Evolutionary conservation across 129 eudicot genomes (phyloP).

Genomic region (Scalesia atractyloides): DNA sequence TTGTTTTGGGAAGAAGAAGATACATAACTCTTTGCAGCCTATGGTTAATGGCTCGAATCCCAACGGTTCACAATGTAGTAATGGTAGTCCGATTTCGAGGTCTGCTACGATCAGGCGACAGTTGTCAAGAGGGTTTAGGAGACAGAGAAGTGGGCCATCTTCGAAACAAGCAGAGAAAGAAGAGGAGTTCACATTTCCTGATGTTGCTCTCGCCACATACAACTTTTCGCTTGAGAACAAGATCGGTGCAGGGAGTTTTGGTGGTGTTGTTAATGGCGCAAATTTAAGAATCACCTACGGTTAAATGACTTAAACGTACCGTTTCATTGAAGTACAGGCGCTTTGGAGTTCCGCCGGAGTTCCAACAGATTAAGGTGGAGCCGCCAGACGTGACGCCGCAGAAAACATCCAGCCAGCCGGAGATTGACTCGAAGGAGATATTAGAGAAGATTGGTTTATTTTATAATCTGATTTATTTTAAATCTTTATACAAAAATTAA

Average conservation of each 20-base stretch:
- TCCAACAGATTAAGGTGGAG: constrained; percentile 51
- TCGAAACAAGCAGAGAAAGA: constrained; percentile 47
- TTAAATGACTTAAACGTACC: constrained; percentile 25
- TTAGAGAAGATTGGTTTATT: constrained; percentile 42
- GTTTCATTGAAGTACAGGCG: constrained; percentile 32
- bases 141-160: constrained; percentile 81
- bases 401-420: constrained; percentile 52
- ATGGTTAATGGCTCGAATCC: constrained; percentile 49
- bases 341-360: constrained; percentile 31
- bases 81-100: constrained; percentile 63
- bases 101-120: constrained; percentile 76
- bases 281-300: constrained; percentile 24
- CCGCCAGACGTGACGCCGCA: constrained; percentile 61
- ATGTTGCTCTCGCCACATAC: constrained; percentile 48
- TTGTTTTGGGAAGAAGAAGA: constrained; percentile 75
- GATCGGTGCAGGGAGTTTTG: constrained; percentile 65
- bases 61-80: constrained; percentile 41
- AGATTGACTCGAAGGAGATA: constrained; percentile 47
- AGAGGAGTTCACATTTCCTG: constrained; percentile 49
- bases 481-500: too few species aligned
- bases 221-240: constrained; percentile 45
- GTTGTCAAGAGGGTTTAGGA: constrained; percentile 66
- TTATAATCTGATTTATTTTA: too few species aligned
- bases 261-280: constrained; percentile 37
- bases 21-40: constrained; percentile 88